phyloP scores from a whole-genome alignment of 768 basidiomycete genomes.

The Suillus placidus region DNA sequence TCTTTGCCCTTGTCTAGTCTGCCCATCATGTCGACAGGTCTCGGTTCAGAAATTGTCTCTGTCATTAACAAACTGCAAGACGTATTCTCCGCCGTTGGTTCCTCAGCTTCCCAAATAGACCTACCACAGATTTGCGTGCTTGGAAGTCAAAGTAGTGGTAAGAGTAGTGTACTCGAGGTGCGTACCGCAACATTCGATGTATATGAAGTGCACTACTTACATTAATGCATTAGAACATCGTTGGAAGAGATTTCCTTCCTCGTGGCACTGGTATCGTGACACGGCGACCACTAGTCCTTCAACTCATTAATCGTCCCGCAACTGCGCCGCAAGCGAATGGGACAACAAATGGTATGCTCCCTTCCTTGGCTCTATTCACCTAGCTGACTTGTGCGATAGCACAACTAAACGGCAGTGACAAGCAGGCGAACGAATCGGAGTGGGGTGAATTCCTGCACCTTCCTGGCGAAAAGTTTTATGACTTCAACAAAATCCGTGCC shows the following conservation, averaged over 20 bases:
- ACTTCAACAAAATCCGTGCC: conserved; percentile 95
- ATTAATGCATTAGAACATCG: conserved; percentile 73
- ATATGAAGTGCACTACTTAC: conserved; percentile 13
- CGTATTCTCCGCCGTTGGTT: conserved; percentile 84
- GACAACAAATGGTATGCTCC: conserved; percentile 41
- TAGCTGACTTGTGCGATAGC: conserved; percentile 17
- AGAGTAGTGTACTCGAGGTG: conserved; percentile 92
- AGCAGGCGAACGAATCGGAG: conserved; percentile 86
- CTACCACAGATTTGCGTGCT: conserved; percentile 91
- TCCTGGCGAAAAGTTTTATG: conserved; percentile 96
- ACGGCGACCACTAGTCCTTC: conserved; percentile 91
- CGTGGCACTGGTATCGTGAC: conserved; percentile 99
- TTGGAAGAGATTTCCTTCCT: conserved; percentile 97
- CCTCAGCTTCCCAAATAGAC: conserved; percentile 79
- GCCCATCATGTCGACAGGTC: conserved; percentile 52
- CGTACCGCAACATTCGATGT: conserved; percentile 19
- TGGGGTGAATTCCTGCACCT: conserved; percentile 99
- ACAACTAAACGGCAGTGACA: conserved; percentile 54
- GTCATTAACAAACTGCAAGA: conserved; percentile 91
- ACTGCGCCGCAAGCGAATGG: conserved; percentile 48
- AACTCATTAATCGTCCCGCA: conserved; percentile 87
- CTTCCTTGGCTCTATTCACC: conserved; percentile 5
- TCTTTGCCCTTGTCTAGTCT: conserved; percentile 10
- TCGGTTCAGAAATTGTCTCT: conserved; percentile 80
- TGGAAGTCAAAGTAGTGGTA: conserved; percentile 90